Conservation (phyloP, 306 rosid species). For the Cucurbita pepo region DNA sequence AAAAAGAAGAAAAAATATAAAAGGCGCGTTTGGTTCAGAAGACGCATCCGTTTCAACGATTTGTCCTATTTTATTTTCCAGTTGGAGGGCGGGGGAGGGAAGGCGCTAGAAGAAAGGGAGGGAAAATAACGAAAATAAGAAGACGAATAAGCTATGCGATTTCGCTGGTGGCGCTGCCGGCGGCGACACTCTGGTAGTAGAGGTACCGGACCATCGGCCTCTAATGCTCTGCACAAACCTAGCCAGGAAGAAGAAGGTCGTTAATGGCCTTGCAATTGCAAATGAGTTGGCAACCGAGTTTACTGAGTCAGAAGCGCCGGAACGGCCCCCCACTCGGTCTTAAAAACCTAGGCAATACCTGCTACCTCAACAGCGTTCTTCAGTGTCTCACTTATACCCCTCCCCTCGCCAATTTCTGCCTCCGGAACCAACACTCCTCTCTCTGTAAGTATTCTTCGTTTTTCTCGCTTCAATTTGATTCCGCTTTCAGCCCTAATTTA, state of each 20-base stretch:
- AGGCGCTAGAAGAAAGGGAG: not conserved
- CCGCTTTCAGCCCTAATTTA: not conserved
- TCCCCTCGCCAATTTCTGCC: conserved; percentile 99
- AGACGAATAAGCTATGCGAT: conserved; percentile 37
- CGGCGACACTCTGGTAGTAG: conserved; percentile 21
- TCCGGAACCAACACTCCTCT: conserved; percentile 59
- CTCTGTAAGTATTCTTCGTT: conserved; percentile 24
- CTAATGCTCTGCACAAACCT: conserved; percentile 46
- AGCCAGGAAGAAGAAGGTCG: conserved; percentile 21
- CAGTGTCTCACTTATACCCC: conserved; percentile 99
- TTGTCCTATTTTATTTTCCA: not conserved
- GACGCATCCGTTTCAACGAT: not conserved
- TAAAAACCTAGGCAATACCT: conserved; percentile 85
- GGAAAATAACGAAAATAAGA: not conserved
- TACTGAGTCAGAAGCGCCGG: conserved; percentile 69
- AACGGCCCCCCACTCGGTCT: conserved; percentile 79
- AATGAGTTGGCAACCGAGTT: conserved; percentile 95
- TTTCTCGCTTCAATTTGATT: not conserved
- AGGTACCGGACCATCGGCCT: conserved; percentile 27
- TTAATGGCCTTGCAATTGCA: conserved; percentile 91
- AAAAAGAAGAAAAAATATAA: not conserved
- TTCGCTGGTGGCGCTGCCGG: conserved; percentile 48
- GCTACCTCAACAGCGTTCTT: conserved; percentile 97
- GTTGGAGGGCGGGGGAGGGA: not conserved
- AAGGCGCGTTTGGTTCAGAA: not conserved